phyloP scores from a whole-genome alignment of 495 filamentous ascomycete species.

The Niebla homalea region DNA sequence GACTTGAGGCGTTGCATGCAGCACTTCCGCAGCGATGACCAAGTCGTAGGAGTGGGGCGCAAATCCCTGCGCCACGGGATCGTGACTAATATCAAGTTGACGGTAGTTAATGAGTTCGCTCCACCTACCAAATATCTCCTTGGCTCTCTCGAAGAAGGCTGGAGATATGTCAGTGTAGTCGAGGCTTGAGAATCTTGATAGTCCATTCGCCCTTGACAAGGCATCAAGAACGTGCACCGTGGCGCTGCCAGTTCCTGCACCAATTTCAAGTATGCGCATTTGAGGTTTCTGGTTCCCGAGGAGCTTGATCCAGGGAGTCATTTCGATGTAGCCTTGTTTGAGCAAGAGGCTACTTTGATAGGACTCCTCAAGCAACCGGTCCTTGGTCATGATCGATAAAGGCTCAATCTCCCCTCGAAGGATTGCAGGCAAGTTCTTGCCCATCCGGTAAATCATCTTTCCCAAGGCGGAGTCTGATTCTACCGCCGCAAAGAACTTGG shows the following conservation, averaged over 20 bases:
- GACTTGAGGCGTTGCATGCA: constrained; percentile 20
- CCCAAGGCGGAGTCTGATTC: neutral
- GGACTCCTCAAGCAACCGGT: constrained; percentile 20
- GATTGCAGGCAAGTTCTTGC: constrained; percentile 21
- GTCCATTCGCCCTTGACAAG: neutral
- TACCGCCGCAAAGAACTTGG: neutral
- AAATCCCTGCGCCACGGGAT: constrained; percentile 12
- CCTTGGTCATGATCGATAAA: constrained; percentile 26
- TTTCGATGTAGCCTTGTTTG: neutral
- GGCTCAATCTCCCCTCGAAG: constrained; percentile 27
- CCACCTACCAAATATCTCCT: constrained; percentile 16
- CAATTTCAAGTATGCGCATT: constrained; percentile 35
- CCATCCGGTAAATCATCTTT: neutral
- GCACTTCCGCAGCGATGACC: constrained; percentile 10
- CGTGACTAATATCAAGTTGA: neutral
- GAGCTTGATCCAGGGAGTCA: constrained; percentile 15
- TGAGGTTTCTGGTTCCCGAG: constrained; percentile 27
- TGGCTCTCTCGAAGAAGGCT: constrained; percentile 32
- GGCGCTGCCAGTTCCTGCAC: constrained; percentile 29
- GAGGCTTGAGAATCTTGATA: constrained; percentile 14
- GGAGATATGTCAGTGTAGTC: constrained; percentile 40
- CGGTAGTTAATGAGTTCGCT: constrained; percentile 4
- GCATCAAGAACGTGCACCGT: constrained; percentile 19
- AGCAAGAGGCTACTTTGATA: constrained; percentile 15
- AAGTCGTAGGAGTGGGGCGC: constrained; percentile 12